Conservation (phyloP, 2,329 filamentous ascomycete species). For the Aspergillus pseudonomiae region DNA sequence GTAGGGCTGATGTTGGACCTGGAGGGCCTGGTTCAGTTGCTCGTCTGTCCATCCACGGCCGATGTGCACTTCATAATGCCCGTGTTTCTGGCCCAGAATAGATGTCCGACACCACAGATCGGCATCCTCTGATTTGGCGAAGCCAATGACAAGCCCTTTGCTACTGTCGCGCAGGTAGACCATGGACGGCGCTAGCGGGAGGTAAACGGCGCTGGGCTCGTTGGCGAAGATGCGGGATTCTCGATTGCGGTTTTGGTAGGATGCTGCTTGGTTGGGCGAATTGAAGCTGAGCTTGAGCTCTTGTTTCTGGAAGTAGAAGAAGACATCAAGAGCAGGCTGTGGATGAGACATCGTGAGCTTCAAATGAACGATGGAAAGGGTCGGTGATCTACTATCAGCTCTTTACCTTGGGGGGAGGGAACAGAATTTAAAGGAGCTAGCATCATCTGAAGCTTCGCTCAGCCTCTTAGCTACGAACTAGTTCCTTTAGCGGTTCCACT, state of each 20-base stretch:
- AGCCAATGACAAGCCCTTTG: neutral
- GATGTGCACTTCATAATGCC: neutral
- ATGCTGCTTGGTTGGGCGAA: neutral
- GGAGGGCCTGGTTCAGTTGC: neutral
- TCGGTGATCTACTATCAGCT: no score
- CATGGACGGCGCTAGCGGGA: neutral
- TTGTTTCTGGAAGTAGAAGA: conserved; percentile 9
- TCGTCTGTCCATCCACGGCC: neutral
- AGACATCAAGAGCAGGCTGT: neutral
- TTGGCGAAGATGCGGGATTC: conserved; percentile 10
- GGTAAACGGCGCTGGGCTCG: conserved; percentile 1
- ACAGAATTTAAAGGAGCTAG: no score
- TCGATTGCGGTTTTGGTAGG: conserved; percentile 8
- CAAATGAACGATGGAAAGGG: neutral
- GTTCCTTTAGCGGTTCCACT: no score
- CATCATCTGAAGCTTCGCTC: no score
- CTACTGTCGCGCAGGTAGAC: neutral
- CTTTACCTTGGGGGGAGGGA: no score
- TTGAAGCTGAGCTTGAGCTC: conserved; percentile 12
- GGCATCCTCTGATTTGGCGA: neutral
- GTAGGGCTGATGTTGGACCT: neutral
- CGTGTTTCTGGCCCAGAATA: neutral
- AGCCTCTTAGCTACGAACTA: no score
- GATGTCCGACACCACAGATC: neutral
- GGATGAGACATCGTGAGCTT: neutral